Percentiles rank a stretch among this genome's conserved stretches.
These are phyloP conservation scores for Mucor velutinosus DNA, from an alignment of 371 early-diverging fungal species.

Conservation along the genomic window DNA sequence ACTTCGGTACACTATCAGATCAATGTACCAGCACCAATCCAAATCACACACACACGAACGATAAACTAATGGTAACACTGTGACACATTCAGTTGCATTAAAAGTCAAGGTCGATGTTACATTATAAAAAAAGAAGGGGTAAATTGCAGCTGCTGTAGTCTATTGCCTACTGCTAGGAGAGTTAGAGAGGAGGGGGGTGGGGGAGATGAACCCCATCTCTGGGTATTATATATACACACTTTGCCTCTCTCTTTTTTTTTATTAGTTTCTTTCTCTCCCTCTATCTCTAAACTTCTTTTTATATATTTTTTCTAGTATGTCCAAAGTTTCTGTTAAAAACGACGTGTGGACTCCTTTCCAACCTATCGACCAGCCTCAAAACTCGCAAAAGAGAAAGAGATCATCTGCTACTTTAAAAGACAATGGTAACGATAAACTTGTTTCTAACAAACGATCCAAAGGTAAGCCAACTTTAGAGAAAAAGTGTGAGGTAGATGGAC, in stretches of 20 bases:
- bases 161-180: too few relatives aligned
- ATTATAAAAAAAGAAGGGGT: neutral
- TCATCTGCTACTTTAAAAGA: neutral
- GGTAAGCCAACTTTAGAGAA: neutral
- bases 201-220: neutral
- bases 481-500: neutral
- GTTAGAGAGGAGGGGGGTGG: neutral
- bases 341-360: conserved; percentile 21
- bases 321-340: conserved; percentile 18
- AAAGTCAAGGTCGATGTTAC: neutral
- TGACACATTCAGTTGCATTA: conserved; percentile 5
- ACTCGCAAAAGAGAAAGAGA: conserved; percentile 17
- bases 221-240: neutral
- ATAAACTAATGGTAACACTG: neutral
- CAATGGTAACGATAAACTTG: neutral
- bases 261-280: neutral
- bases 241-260: neutral
- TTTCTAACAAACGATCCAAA: conserved; percentile 11
- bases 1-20: too few relatives aligned
- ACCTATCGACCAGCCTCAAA: conserved; percentile 10
- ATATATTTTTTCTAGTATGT: conserved; percentile 3
- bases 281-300: neutral
- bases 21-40: conserved; percentile 2
- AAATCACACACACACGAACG: neutral
- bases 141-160: neutral